phyloP scores from a whole-genome alignment of 306 rosid species.

The Gastrolobium villosum region DNA sequence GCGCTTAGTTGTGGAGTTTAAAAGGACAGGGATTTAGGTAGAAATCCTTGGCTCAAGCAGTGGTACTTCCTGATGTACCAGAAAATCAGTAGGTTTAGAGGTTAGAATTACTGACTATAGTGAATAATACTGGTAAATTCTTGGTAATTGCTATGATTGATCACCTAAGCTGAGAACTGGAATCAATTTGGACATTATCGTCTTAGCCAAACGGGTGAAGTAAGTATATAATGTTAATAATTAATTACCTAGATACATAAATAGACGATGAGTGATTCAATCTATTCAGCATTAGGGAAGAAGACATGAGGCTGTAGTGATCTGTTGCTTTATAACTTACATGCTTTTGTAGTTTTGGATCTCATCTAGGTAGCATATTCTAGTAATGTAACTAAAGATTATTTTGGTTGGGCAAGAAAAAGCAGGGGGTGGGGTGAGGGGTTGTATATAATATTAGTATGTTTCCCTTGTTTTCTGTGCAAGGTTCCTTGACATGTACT shows the following conservation, averaged over 20 bases:
- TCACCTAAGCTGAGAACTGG: neutral
- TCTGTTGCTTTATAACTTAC: conserved; percentile 15
- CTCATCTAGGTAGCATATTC: conserved; percentile 8
- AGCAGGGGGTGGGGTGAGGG: neutral
- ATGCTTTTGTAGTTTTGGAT: neutral
- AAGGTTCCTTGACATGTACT: neutral
- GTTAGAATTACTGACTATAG: neutral
- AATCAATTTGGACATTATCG: conserved; percentile 4
- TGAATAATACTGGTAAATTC: conserved; percentile 2
- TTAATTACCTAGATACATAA: neutral
- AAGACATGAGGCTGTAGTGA: neutral
- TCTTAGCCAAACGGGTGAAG: neutral
- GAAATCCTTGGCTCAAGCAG: neutral
- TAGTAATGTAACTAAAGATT: neutral
- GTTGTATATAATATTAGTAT: neutral
- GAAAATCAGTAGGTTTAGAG: neutral
- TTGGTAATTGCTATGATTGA: conserved; percentile 21
- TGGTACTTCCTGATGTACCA: neutral
- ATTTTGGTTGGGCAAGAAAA: neutral
- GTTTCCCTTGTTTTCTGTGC: conserved; percentile 5
- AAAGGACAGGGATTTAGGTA: neutral
- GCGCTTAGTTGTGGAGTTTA: conserved; percentile 14
- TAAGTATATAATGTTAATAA: conserved; percentile 12
- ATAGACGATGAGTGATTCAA: neutral
- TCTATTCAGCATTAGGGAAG: neutral